phyloP scores from a whole-genome alignment of 108 stramenopile genomes.

The Fistulifera pelliculosa region DNA sequence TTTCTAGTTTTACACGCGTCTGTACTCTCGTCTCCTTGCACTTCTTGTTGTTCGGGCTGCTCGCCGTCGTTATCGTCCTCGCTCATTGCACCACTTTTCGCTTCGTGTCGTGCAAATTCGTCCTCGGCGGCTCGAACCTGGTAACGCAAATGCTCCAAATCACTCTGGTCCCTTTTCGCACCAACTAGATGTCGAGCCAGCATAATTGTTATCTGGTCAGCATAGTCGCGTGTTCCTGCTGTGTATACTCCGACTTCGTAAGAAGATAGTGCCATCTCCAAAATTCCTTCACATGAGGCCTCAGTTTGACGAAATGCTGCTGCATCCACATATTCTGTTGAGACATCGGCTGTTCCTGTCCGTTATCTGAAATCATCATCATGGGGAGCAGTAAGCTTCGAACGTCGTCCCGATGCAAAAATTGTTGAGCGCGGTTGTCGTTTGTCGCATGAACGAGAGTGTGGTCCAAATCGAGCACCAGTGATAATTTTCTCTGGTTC shows the following conservation, averaged over 20 bases:
- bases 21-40: not conserved
- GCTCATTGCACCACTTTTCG: not conserved
- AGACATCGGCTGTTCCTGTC: constrained; percentile 7
- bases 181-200: constrained; percentile 66
- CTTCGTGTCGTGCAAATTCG: constrained; percentile 3
- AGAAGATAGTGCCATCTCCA: constrained; percentile 32
- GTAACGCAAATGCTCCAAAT: constrained; percentile 6
- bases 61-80: not conserved
- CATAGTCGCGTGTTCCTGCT: constrained; percentile 82
- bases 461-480: constrained; percentile 87
- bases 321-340: constrained; percentile 16
- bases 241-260: constrained; percentile 85
- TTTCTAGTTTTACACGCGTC: constrained; percentile 10
- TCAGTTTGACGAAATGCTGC: constrained; percentile 75
- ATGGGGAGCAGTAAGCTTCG: constrained; percentile 57
- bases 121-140: not conserved
- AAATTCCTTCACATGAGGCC: constrained; percentile 74
- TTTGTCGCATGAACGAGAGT: constrained; percentile 82
- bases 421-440: constrained; percentile 52
- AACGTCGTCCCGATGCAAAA: constrained; percentile 42
- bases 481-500: constrained; percentile 37
- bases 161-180: constrained; percentile 13
- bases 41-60: not conserved
- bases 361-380: constrained; percentile 11
- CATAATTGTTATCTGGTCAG: constrained; percentile 73